Evolutionary conservation across 2,329 filamentous ascomycete genomes (phyloP).

Genomic region (Colletotrichum simmondsii): DNA sequence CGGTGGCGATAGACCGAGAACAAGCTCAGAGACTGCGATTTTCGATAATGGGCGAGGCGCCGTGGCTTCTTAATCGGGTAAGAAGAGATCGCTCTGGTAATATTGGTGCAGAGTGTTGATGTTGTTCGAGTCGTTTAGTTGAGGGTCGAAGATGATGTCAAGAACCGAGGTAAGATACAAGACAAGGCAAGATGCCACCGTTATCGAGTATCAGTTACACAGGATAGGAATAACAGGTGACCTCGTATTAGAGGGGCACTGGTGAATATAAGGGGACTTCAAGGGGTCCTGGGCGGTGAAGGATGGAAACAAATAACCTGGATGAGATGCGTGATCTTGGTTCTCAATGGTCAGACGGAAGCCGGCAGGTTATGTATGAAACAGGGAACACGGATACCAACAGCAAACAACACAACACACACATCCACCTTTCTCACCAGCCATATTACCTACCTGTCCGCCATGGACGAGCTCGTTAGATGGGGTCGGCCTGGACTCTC

Average conservation of each 20-base stretch:
- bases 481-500: slow-evolving; percentile 2
- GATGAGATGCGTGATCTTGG: not conserved
- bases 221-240: not conserved
- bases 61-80: not conserved
- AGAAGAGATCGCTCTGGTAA: not conserved
- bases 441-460: not conserved
- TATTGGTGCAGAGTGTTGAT: not conserved
- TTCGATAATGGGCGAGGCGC: not conserved
- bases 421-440: not conserved
- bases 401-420: slow-evolving; percentile 26
- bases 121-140: too few relatives aligned
- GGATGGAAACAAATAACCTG: slow-evolving; percentile 12
- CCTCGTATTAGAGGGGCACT: slow-evolving; percentile 2
- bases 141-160: not conserved
- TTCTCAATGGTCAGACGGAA: slow-evolving; percentile 12
- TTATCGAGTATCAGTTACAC: slow-evolving; percentile 12
- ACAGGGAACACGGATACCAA: slow-evolving; percentile 33
- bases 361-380: slow-evolving; percentile 32
- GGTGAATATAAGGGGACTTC: not conserved
- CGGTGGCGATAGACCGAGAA: slow-evolving; percentile 6
- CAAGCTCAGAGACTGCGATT: not conserved
- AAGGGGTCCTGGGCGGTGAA: slow-evolving; percentile 16
- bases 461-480: slow-evolving; percentile 2
- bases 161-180: not conserved
- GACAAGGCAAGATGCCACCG: not conserved